Conservation (phyloP, 192 early-diverging fungal genomes). For the Phlyctochytrium arcticum region DNA sequence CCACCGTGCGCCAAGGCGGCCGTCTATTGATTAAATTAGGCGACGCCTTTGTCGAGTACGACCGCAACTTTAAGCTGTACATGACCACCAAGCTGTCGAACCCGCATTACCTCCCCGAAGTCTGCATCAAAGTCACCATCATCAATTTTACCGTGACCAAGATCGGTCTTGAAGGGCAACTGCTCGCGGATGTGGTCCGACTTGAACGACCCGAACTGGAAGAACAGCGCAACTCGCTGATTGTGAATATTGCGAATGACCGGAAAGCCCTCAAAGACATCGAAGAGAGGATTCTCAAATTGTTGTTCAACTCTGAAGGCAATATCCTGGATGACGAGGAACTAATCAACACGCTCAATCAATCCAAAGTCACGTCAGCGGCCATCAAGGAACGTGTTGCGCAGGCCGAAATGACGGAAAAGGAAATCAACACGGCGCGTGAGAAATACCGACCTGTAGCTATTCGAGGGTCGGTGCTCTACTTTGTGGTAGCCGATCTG, state of each 20-base stretch:
- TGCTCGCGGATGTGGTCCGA: constrained; percentile 57
- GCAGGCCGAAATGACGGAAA: constrained; percentile 55
- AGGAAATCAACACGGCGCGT: constrained; percentile 54
- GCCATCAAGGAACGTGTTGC: constrained; percentile 55
- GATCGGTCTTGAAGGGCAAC: constrained; percentile 54
- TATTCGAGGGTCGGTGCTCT: constrained; percentile 56
- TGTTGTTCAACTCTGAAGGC: constrained; percentile 60
- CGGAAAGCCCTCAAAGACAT: constrained; percentile 61
- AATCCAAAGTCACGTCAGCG: constrained; percentile 62
- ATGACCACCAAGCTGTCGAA: constrained; percentile 62
- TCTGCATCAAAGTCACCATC: constrained; percentile 63
- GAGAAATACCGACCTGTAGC: constrained; percentile 60
- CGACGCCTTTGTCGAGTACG: constrained; percentile 60
- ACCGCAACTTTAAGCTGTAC: constrained; percentile 61
- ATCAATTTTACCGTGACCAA: constrained; percentile 68
- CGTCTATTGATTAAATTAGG: constrained; percentile 61
- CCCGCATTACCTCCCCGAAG: constrained; percentile 61
- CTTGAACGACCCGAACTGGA: constrained; percentile 58
- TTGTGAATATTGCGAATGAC: constrained; percentile 56
- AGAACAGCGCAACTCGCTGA: constrained; percentile 56
- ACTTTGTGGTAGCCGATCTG: constrained; percentile 59
- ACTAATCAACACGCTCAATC: constrained; percentile 58
- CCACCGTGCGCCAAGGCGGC: constrained; percentile 57
- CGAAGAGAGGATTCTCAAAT: constrained; percentile 58
- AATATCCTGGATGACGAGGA: constrained; percentile 67